phyloP scores from a whole-genome alignment of 2,329 filamentous ascomycete species.

The Phoma sp. region DNA sequence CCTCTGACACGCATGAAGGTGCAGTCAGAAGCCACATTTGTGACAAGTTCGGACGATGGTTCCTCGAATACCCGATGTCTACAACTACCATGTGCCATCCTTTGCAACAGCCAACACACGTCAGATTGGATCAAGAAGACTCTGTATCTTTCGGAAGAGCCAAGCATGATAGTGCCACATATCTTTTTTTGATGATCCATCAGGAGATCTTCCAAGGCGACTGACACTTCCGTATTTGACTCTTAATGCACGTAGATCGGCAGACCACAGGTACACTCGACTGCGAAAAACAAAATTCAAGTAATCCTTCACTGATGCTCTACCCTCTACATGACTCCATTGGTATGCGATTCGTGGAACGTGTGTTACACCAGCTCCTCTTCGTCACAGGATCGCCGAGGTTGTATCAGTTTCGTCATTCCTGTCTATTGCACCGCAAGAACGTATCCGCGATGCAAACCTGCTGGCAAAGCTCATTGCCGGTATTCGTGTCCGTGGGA shows the following conservation, averaged over 20 bases:
- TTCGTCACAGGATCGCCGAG: background rate
- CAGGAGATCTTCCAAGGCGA: too few species aligned
- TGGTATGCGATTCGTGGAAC: conserved; percentile 2
- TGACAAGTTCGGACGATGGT: background rate
- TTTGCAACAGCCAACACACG: background rate
- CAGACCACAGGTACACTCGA: background rate
- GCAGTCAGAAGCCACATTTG: conserved; percentile 18
- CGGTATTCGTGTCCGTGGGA: background rate
- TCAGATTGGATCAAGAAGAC: background rate
- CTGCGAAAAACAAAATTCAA: background rate
- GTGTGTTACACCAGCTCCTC: background rate
- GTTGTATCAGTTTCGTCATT: conserved; percentile 4
- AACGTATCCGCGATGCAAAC: background rate
- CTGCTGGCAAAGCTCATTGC: background rate
- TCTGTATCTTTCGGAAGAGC: too few species aligned
- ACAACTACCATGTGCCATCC: background rate
- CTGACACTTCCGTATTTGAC: background rate
- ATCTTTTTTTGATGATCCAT: too few species aligned
- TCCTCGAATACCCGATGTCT: background rate
- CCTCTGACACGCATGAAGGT: conserved; percentile 43
- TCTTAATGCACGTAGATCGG: background rate
- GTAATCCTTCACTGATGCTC: background rate
- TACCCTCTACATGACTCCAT: background rate
- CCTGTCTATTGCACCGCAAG: background rate
- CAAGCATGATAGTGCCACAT: too few species aligned